Evolutionary conservation across 371 early-diverging fungal species (phyloP).

Genomic region (Syncephalastrum racemosum): DNA sequence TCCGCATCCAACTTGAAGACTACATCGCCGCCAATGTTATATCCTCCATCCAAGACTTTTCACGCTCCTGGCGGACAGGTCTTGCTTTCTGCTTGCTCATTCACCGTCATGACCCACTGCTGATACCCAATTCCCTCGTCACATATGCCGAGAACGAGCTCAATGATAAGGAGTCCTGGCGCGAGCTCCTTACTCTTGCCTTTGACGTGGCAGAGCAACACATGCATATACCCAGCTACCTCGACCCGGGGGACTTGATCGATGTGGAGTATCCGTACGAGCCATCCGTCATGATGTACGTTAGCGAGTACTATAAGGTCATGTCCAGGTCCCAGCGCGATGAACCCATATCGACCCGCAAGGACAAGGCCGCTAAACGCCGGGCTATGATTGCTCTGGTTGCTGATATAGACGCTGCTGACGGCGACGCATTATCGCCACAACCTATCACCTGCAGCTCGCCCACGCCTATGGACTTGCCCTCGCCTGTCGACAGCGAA

Average conservation of each 20-base stretch:
- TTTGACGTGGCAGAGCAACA: constrained; percentile 36
- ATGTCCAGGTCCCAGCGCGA: constrained; percentile 35
- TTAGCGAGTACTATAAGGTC: constrained; percentile 47
- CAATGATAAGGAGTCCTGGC: constrained; percentile 36
- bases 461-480: background rate
- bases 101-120: constrained; percentile 65
- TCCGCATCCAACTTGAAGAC: constrained; percentile 61
- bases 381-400: constrained; percentile 36
- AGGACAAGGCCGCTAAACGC: constrained; percentile 17
- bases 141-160: constrained; percentile 26
- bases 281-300: constrained; percentile 53
- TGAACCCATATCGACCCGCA: constrained; percentile 10
- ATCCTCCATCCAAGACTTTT: constrained; percentile 65
- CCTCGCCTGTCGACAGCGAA: background rate
- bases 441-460: too few species aligned
- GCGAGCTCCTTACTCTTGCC: constrained; percentile 27
- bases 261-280: constrained; percentile 53
- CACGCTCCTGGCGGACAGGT: constrained; percentile 73
- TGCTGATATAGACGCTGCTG: constrained; percentile 16
- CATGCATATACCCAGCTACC: constrained; percentile 39
- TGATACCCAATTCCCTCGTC: constrained; percentile 61
- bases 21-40: constrained; percentile 60
- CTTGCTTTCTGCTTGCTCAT: constrained; percentile 72
- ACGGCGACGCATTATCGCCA: too few species aligned
- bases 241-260: constrained; percentile 48